Conservation (phyloP, 2,329 filamentous ascomycete species). For the Arthroderma sp. region DNA sequence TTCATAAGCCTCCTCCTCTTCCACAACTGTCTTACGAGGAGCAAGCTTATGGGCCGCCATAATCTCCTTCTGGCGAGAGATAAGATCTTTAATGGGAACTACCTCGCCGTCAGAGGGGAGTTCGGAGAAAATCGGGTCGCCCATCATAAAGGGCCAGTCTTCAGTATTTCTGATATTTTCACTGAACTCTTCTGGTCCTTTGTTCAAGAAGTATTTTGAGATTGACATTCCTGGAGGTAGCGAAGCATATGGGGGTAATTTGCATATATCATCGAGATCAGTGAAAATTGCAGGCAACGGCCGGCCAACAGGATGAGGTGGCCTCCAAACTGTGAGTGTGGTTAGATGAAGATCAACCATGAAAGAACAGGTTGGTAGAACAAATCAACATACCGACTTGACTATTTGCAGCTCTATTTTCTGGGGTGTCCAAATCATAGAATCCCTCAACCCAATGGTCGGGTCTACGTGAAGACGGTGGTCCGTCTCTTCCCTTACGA, state of each 20-base stretch:
- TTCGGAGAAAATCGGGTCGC: constrained; percentile 40
- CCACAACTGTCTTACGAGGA: constrained; percentile 10
- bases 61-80: constrained; percentile 25
- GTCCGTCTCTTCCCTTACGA: not conserved
- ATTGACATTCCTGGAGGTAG: constrained; percentile 32
- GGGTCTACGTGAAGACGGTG: not conserved
- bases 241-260: constrained; percentile 15
- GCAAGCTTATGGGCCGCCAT: constrained; percentile 23
- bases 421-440: constrained; percentile 11
- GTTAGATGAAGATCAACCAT: not conserved
- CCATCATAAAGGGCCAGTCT: constrained; percentile 38
- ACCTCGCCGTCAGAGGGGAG: constrained; percentile 33
- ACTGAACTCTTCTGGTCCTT: constrained; percentile 34
- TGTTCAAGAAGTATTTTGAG: constrained; percentile 39
- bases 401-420: constrained; percentile 6
- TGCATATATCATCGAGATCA: constrained; percentile 19
- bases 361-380: not conserved
- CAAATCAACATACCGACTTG: constrained; percentile 14
- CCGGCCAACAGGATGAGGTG: constrained; percentile 17
- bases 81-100: constrained; percentile 34
- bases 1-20: constrained; percentile 3
- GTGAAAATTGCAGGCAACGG: constrained; percentile 20
- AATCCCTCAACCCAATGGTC: constrained; percentile 4
- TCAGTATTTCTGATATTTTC: constrained; percentile 39
- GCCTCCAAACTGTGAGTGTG: constrained; percentile 13